Percentiles rank a stretch among this genome's conserved stretches.
Conservation (phyloP, 2,329 filamentous ascomycete species). For the Pyricularia sp. region DNA sequence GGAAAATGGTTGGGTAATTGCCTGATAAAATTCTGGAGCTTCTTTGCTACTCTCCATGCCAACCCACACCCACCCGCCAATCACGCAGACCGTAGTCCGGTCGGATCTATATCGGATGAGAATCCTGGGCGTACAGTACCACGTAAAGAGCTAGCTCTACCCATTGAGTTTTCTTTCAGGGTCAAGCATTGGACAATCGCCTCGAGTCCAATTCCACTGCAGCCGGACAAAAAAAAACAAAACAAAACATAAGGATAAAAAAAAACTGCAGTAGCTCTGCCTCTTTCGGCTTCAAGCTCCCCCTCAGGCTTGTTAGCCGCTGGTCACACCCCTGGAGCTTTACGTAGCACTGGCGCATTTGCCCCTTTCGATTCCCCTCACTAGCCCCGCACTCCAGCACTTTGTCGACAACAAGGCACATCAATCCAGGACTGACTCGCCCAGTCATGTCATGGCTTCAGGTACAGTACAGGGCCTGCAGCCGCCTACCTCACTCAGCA, state of each 20-base stretch:
- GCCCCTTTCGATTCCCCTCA: background rate
- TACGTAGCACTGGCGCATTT: background rate
- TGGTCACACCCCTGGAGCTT: background rate
- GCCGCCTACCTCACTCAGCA: too few species aligned
- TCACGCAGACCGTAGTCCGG: background rate
- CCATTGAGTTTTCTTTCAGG: background rate
- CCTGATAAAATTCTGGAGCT: background rate
- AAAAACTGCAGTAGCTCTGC: background rate
- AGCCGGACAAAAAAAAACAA: background rate
- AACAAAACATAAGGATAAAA: background rate
- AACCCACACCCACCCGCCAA: background rate
- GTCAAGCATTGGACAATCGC: background rate
- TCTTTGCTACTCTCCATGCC: background rate
- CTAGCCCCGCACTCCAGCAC: background rate
- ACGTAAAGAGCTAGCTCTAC: background rate
- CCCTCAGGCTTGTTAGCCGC: background rate
- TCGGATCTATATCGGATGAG: background rate
- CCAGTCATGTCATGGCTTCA: too few species aligned
- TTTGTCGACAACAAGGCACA: background rate
- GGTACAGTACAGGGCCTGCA: too few species aligned
- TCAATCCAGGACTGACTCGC: too few species aligned
- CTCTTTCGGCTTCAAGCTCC: background rate
- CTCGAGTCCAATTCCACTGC: background rate
- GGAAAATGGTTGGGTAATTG: background rate
- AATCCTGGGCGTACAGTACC: background rate